Evolutionary conservation across 345 rosid genomes (phyloP).

Genomic region (Acer yangbiense): DNA sequence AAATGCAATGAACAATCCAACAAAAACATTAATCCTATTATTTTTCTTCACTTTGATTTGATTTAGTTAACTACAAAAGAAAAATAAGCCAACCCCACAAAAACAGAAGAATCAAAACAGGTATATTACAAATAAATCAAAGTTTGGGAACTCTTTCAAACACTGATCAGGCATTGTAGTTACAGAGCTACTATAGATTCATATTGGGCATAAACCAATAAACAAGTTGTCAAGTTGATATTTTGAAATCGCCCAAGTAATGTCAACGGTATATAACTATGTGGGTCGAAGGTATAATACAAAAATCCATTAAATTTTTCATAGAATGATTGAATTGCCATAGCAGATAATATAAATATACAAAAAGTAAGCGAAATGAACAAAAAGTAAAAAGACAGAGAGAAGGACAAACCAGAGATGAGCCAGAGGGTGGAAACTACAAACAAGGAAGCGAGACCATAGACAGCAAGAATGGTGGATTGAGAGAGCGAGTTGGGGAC

Average conservation of each 20-base stretch:
- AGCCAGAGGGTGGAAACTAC: constrained; percentile 67
- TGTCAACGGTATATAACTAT: too few species aligned
- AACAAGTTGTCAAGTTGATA: background rate
- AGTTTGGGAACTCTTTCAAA: background rate
- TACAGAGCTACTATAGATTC: background rate
- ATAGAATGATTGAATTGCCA: background rate
- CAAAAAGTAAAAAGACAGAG: background rate
- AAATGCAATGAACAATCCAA: background rate
- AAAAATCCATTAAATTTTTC: too few species aligned
- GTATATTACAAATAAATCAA: background rate
- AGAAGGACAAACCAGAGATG: constrained; percentile 58
- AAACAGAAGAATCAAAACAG: background rate
- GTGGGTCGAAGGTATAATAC: background rate
- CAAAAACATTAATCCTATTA: background rate
- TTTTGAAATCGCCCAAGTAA: background rate
- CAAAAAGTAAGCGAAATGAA: background rate
- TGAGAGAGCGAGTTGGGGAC: constrained; percentile 62
- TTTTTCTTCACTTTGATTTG: background rate
- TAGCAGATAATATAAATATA: background rate
- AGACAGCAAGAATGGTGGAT: constrained; percentile 59
- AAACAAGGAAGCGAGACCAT: constrained; percentile 46
- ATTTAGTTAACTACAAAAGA: background rate
- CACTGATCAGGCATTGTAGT: background rate
- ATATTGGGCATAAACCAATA: background rate
- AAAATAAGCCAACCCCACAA: background rate